Evolutionary conservation across 768 basidiomycete genomes (phyloP).

Genomic region (Podaxis sp.): DNA sequence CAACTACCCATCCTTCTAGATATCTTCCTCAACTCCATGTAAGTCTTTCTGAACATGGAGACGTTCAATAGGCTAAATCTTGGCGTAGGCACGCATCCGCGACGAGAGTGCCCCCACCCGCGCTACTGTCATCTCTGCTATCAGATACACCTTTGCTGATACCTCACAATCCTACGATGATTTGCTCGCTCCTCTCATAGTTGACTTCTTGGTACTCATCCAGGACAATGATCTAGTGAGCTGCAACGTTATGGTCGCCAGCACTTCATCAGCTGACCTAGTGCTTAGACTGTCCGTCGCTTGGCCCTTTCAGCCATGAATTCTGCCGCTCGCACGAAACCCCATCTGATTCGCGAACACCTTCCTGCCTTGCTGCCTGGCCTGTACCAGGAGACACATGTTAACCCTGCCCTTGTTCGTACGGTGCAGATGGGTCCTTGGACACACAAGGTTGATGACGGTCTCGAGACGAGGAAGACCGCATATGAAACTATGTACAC

Average conservation of each 20-base stretch:
- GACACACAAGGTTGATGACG: constrained; percentile 97
- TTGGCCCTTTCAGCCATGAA: constrained; percentile 89
- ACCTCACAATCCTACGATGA: constrained; percentile 86
- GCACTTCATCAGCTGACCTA: neutral
- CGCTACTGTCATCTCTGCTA: constrained; percentile 89
- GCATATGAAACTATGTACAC: constrained; percentile 98
- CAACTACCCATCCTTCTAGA: constrained; percentile 84
- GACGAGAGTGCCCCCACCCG: constrained; percentile 72
- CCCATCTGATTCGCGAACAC: constrained; percentile 87
- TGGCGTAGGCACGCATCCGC: constrained; percentile 56
- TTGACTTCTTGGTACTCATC: constrained; percentile 91
- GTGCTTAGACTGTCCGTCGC: constrained; percentile 78
- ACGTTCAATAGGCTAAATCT: neutral
- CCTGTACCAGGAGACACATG: constrained; percentile 81
- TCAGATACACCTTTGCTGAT: constrained; percentile 93
- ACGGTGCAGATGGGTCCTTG: constrained; percentile 97
- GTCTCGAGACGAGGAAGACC: constrained; percentile 93
- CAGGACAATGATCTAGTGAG: constrained; percentile 83
- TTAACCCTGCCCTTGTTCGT: constrained; percentile 79
- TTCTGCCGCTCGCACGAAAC: constrained; percentile 93
- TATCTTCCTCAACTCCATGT: constrained; percentile 94
- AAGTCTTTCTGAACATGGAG: constrained; percentile 23
- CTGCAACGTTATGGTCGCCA: constrained; percentile 8
- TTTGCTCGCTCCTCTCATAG: constrained; percentile 80
- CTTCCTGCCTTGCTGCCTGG: constrained; percentile 72